phyloP scores from a whole-genome alignment of 768 basidiomycete genomes.

The Rhizopogon vesiculosus region DNA sequence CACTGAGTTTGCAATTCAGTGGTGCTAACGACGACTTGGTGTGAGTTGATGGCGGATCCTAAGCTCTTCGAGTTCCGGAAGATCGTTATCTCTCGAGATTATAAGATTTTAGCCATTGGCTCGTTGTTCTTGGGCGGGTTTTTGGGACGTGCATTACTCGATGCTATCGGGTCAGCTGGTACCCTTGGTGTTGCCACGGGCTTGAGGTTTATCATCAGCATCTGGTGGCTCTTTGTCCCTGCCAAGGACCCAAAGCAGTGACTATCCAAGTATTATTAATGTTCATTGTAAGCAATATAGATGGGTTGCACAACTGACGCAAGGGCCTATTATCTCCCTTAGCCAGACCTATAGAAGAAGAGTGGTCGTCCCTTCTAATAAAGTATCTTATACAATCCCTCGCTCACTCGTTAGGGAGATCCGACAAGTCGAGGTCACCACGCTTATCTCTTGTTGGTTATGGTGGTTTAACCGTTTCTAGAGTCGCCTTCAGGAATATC shows the following conservation, averaged over 20 bases:
- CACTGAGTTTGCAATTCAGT: slow-evolving; percentile 32
- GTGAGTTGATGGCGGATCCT: slow-evolving; percentile 76
- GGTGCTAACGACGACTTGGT: slow-evolving; percentile 80
- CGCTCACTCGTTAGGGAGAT: no score
- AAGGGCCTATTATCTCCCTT: background rate
- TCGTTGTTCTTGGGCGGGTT: slow-evolving; percentile 72
- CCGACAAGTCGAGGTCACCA: no score
- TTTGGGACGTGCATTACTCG: slow-evolving; percentile 51
- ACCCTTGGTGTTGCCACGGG: slow-evolving; percentile 61
- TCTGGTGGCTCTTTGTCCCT: slow-evolving; percentile 62
- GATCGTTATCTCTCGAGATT: slow-evolving; percentile 56
- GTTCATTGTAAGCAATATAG: background rate
- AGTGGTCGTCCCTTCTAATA: no score
- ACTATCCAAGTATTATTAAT: background rate
- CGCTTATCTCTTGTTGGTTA: no score
- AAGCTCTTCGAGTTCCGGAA: slow-evolving; percentile 53
- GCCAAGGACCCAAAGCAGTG: background rate
- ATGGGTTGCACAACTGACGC: background rate
- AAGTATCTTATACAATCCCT: no score
- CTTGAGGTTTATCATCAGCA: slow-evolving; percentile 51
- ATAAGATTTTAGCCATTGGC: slow-evolving; percentile 56
- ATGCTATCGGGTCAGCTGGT: slow-evolving; percentile 49
- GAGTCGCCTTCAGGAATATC: no score
- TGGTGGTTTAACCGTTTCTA: no score
- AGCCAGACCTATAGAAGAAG: no score